Conservation (phyloP, 2,329 filamentous ascomycete species). For the Fusarium subtropicale region DNA sequence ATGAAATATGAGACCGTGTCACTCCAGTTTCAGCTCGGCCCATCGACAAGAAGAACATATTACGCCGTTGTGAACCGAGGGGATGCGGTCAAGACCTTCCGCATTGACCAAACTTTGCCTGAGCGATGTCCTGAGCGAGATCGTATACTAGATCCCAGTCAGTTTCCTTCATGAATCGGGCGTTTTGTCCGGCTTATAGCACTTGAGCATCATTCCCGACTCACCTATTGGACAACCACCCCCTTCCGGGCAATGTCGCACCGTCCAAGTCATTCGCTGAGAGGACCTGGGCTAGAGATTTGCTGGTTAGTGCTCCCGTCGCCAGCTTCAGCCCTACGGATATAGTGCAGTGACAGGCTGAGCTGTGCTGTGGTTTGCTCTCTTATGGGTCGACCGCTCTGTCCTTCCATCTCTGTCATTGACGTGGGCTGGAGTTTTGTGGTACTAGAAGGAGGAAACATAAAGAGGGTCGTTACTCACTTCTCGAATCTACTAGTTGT, state of each 20-base stretch:
- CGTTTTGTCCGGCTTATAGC: background rate
- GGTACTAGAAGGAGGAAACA: slow-evolving; percentile 16
- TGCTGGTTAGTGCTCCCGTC: background rate
- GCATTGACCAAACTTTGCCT: background rate
- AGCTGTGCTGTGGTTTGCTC: background rate
- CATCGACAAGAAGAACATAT: background rate
- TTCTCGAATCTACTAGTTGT: background rate
- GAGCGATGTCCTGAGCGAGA: background rate
- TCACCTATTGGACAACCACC: background rate
- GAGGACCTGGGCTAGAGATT: background rate
- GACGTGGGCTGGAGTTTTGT: slow-evolving; percentile 5
- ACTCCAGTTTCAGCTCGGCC: slow-evolving; percentile 1
- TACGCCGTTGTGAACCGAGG: background rate
- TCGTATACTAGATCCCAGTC: slow-evolving; percentile 8
- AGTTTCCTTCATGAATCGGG: background rate
- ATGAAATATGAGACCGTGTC: background rate
- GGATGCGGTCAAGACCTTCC: background rate
- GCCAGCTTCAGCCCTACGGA: slow-evolving; percentile 26
- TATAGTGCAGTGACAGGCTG: background rate
- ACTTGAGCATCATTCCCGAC: background rate
- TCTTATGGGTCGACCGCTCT: background rate
- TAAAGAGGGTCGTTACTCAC: slow-evolving; percentile 27
- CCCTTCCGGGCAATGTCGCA: slow-evolving; percentile 10
- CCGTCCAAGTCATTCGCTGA: slow-evolving; percentile 2
- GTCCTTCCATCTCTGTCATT: background rate